Evolutionary conservation across 768 basidiomycete species (phyloP).

Genomic region (Omphalotus guepiniiformis): DNA sequence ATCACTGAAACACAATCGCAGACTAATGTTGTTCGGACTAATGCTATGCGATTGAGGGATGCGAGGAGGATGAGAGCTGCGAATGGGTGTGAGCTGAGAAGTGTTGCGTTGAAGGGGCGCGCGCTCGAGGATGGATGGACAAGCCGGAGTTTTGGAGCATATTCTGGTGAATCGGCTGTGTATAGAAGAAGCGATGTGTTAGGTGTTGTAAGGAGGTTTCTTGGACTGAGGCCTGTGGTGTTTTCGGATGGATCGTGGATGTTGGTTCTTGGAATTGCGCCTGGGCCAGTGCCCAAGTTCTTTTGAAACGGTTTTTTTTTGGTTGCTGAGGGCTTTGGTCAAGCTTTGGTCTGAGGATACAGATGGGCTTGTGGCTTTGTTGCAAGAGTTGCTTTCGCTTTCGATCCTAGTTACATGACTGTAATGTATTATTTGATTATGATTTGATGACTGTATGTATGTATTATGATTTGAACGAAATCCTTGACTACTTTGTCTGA

Average conservation of each 20-base stretch:
- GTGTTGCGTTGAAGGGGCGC: conserved; percentile 27
- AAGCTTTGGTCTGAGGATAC: too few species aligned
- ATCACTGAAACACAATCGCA: conserved; percentile 18
- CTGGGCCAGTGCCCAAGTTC: conserved; percentile 25
- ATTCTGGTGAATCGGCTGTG: conserved; percentile 20
- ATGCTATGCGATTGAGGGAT: conserved; percentile 23
- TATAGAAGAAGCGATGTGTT: conserved; percentile 49
- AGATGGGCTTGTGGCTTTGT: too few species aligned
- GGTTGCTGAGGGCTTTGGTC: too few species aligned
- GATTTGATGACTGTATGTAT: too few species aligned
- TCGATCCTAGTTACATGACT: too few species aligned
- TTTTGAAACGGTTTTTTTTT: too few species aligned
- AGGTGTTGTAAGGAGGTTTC: conserved; percentile 41
- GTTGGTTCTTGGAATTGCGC: conserved; percentile 42
- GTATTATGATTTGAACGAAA: too few species aligned
- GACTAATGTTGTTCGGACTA: conserved; percentile 10
- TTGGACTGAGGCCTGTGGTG: conserved; percentile 37
- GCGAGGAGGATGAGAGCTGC: conserved; percentile 33
- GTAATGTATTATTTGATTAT: too few species aligned
- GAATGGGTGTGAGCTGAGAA: conserved; percentile 28
- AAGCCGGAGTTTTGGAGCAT: neutral
- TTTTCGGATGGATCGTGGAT: conserved; percentile 38
- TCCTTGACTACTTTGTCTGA: too few species aligned
- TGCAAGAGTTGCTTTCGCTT: too few species aligned
- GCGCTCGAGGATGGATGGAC: conserved; percentile 2